Base-by-base conservation (phyloP, 257 asterid genomes). In the Vinca minor region DNA sequence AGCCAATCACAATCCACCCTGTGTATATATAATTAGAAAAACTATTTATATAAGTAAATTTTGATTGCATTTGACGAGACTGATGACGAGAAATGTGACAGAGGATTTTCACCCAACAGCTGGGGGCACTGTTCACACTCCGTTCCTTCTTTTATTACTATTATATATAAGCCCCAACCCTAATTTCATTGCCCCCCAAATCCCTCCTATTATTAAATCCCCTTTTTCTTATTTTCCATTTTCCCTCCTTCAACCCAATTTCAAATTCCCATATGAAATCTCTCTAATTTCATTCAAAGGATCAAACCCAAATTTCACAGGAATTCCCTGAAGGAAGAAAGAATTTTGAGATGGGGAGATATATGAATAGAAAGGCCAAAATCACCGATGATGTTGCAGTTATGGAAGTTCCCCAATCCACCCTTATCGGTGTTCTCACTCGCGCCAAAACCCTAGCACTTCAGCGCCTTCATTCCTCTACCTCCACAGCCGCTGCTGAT, bases 371-470 rank as follows among this genome's bases (percentile, higher is more conserved):
- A 71, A 87, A 87, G 65, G 70, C 82, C 14, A 81, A 79, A 64
- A 52, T 76, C 49, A 61, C 83, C 1, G 75, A 65, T 8, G 87
- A 80, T 64, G 84, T 85, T 1, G 82, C 84, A 17, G 76, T 82
- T 9, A 80, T 67, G 80, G 95, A 88, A 11, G 77, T 69, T 53
- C 71, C 87, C 0, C 85, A 81, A 56, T 60, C 74, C 38, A 69
- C 78, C 41, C 80, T 83, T n/a, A n/a, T n/a, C 47, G 96, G 95
- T 21, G 95, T 85, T 2, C 89, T 84, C 15, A 86, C 95, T 8
- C 85, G 91, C 55, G 84, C 95, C 58, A 85, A 81, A 80, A 82
- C 91, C 82, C 84, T 89, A 69, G 85, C 93, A 1, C 84, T 89
- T 13, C 93, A 78, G 35, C 83, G 86, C 68, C 85, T 73, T 1